Percentiles rank a stretch among this genome's conserved stretches.
These are phyloP conservation scores for Psophocarpus tetragonolobus DNA, from an alignment of 306 rosid species.

Conservation along the genomic window DNA sequence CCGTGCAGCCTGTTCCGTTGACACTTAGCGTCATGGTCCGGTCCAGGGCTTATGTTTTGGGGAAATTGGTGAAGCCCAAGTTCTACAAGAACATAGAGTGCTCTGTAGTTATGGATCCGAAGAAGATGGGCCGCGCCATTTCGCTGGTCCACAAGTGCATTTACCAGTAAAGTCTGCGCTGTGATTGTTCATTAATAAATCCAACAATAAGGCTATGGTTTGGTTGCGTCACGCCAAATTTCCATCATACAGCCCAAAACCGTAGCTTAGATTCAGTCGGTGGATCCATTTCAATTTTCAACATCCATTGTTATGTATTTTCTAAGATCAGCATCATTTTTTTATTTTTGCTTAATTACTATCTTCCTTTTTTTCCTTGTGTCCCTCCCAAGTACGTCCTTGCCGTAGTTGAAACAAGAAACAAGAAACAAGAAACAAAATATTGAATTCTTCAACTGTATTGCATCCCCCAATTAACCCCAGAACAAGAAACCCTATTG, in stretches of 20 bases:
- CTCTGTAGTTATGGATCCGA: conserved; percentile 63
- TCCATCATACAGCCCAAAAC: neutral
- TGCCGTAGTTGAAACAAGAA: neutral
- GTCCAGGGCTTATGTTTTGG: conserved; percentile 75
- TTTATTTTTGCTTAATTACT: neutral
- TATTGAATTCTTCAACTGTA: neutral
- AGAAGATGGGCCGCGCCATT: conserved; percentile 62
- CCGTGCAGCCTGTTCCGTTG: conserved; percentile 55
- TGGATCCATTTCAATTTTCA: conserved; percentile 23
- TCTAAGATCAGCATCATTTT: neutral
- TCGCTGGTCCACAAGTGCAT: conserved; percentile 57
- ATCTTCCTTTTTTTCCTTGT: neutral
- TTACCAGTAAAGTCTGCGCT: conserved; percentile 34
- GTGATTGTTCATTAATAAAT: neutral
- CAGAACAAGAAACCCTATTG: neutral
- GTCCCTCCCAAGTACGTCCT: neutral
- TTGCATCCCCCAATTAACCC: neutral
- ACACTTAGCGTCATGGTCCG: conserved; percentile 57
- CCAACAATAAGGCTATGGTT: neutral
- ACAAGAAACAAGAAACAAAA: neutral
- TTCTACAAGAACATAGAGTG: conserved; percentile 71
- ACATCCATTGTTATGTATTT: neutral
- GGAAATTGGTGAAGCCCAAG: conserved; percentile 75
- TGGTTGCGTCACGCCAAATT: neutral
- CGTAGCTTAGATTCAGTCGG: conserved; percentile 28